Conservation (phyloP, 345 rosid species). For the Schrenkiella parvula region DNA sequence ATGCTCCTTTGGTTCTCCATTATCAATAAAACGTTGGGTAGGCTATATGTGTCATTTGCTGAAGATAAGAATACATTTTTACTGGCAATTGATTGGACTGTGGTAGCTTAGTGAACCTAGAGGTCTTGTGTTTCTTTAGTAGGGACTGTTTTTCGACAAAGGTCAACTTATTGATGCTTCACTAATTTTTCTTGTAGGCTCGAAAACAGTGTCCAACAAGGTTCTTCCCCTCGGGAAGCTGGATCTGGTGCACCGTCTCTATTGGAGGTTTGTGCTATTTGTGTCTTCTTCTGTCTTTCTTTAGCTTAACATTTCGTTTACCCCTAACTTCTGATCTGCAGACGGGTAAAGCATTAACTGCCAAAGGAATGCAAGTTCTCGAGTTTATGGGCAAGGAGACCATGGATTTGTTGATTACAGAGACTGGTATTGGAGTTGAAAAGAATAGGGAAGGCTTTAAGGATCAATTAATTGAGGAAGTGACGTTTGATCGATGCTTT, state of each 20-base stretch:
- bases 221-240: slow-evolving; percentile 48
- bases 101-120: not conserved
- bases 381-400: slow-evolving; percentile 96
- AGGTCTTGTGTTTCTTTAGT: not conserved
- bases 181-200: slow-evolving; percentile 45
- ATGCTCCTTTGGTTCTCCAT: not conserved
- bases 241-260: slow-evolving; percentile 81
- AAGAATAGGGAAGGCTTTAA: slow-evolving; percentile 50
- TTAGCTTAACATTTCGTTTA: not conserved
- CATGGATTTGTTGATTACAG: slow-evolving; percentile 79
- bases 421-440: slow-evolving; percentile 74
- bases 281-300: slow-evolving; percentile 15
- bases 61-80: not conserved
- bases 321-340: slow-evolving; percentile 33
- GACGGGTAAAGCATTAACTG: slow-evolving; percentile 92
- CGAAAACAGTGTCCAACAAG: slow-evolving; percentile 71
- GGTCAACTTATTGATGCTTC: slow-evolving; percentile 2
- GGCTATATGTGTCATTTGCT: not conserved
- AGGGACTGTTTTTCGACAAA: not conserved
- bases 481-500: slow-evolving; percentile 95
- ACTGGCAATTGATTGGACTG: not conserved
- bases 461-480: slow-evolving; percentile 82
- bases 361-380: slow-evolving; percentile 97
- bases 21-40: slow-evolving; percentile 1
- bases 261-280: slow-evolving; percentile 58